Percentiles rank a stretch among this genome's conserved stretches.
These are phyloP conservation scores for Talaromyces islandicus DNA, from an alignment of 2,329 filamentous ascomycete genomes.

Conservation along the genomic window DNA sequence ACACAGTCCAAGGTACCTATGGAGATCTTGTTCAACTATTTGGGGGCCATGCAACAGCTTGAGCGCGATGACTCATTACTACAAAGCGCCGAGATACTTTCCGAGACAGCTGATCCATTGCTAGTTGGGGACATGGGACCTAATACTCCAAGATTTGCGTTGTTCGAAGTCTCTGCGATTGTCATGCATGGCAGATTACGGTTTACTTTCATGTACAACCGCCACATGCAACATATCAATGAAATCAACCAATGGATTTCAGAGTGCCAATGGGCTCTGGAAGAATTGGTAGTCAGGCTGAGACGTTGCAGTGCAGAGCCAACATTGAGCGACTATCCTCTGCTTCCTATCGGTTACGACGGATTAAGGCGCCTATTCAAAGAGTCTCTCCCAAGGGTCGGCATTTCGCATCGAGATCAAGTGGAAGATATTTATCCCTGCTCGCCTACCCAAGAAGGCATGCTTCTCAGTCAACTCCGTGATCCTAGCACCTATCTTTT, in stretches of 20 bases:
- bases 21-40: conserved; percentile 40
- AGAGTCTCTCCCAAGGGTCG: conserved; percentile 31
- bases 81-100: conserved; percentile 38
- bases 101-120: conserved; percentile 39
- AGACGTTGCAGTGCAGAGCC: conserved; percentile 18
- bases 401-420: conserved; percentile 20
- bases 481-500: conserved; percentile 35
- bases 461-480: conserved; percentile 40
- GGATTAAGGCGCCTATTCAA: conserved; percentile 32
- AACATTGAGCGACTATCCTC: conserved; percentile 40
- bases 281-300: conserved; percentile 22
- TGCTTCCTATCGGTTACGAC: conserved; percentile 40
- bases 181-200: conserved; percentile 41
- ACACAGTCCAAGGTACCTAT: conserved; percentile 28
- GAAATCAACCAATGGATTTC: conserved; percentile 40
- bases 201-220: conserved; percentile 48
- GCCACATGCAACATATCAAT: conserved; percentile 42
- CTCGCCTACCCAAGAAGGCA: conserved; percentile 35
- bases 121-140: conserved; percentile 41
- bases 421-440: conserved; percentile 39
- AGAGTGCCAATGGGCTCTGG: conserved; percentile 30
- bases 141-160: conserved; percentile 40
- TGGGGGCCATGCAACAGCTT: conserved; percentile 35
- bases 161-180: conserved; percentile 50
- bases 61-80: conserved; percentile 41